phyloP scores from a whole-genome alignment of 2,329 filamentous ascomycete genomes.

The Exophiala mesophila region DNA sequence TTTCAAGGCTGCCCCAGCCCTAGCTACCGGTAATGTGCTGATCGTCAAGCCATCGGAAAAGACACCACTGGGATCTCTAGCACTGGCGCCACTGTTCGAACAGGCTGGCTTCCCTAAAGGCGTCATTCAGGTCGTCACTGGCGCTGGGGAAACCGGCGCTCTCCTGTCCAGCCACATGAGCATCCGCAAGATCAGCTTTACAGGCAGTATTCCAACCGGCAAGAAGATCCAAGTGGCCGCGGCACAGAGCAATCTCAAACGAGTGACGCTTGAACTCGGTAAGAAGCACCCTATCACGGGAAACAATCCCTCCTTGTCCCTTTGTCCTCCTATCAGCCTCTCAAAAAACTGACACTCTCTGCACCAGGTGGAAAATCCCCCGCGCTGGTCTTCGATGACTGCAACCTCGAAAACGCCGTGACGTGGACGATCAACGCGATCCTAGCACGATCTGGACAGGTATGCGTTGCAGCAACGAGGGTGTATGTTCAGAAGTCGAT shows the following conservation, averaged over 20 bases:
- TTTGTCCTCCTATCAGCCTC: no score
- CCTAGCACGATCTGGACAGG: slow-evolving; percentile 59
- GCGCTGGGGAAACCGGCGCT: slow-evolving; percentile 56
- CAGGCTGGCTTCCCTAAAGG: slow-evolving; percentile 49
- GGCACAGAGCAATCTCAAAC: slow-evolving; percentile 51
- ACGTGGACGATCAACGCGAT: slow-evolving; percentile 51
- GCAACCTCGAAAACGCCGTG: slow-evolving; percentile 39
- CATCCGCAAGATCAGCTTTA: slow-evolving; percentile 56
- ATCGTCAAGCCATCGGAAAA: slow-evolving; percentile 26
- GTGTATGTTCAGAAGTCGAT: slow-evolving; percentile 59
- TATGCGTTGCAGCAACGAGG: slow-evolving; percentile 61
- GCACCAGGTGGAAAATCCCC: slow-evolving; percentile 41
- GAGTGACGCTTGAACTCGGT: slow-evolving; percentile 55
- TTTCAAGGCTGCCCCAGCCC: slow-evolving; percentile 36
- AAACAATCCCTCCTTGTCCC: no score
- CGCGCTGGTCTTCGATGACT: slow-evolving; percentile 42
- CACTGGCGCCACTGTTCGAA: slow-evolving; percentile 8
- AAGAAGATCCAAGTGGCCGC: slow-evolving; percentile 55
- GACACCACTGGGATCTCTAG: slow-evolving; percentile 7
- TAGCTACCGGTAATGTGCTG: slow-evolving; percentile 32
- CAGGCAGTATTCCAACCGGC: slow-evolving; percentile 56
- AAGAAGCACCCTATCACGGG: no score
- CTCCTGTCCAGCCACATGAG: slow-evolving; percentile 56
- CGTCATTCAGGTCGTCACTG: slow-evolving; percentile 57
- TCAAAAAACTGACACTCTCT: no score